These are phyloP conservation scores for Posidonia australis DNA, from an alignment of 106 monocot species.

Conservation along the genomic window DNA sequence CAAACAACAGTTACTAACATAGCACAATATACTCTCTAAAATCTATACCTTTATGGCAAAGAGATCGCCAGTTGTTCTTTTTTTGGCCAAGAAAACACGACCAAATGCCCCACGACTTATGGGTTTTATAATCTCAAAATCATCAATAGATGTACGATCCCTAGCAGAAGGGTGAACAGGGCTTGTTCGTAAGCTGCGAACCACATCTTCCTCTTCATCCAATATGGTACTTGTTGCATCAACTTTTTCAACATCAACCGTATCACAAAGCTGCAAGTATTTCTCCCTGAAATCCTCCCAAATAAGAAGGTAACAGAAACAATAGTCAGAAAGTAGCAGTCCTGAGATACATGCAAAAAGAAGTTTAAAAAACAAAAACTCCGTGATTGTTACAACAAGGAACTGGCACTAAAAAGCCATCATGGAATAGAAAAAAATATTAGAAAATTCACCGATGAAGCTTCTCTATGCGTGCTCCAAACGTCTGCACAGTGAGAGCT, in stretches of 20 bases:
- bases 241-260: conserved; percentile 79
- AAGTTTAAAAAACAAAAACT: conserved; percentile 4
- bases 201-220: conserved; percentile 93
- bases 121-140: conserved; percentile 98
- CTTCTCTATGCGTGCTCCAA: conserved; percentile 95
- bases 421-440: neutral
- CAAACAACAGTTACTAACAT: no score
- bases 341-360: no score
- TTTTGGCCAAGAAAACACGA: conserved; percentile 96
- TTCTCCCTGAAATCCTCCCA: conserved; percentile 65
- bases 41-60: conserved; percentile 94
- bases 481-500: conserved; percentile 96
- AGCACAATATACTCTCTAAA: neutral
- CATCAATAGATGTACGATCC: conserved; percentile 94
- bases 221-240: conserved; percentile 67
- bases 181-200: conserved; percentile 80
- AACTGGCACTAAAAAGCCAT: neutral
- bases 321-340: neutral
- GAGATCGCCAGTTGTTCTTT: conserved; percentile 96
- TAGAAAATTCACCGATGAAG: conserved; percentile 62
- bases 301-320: conserved; percentile 1
- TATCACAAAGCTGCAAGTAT: conserved; percentile 86
- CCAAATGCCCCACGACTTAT: conserved; percentile 99
- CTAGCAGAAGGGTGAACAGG: conserved; percentile 66
- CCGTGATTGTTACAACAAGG: neutral